Evolutionary conservation across 305 asterid species (phyloP), one percentile per base, ranked within the genome.

Genomic region (Rubia tinctorum): DNA sequence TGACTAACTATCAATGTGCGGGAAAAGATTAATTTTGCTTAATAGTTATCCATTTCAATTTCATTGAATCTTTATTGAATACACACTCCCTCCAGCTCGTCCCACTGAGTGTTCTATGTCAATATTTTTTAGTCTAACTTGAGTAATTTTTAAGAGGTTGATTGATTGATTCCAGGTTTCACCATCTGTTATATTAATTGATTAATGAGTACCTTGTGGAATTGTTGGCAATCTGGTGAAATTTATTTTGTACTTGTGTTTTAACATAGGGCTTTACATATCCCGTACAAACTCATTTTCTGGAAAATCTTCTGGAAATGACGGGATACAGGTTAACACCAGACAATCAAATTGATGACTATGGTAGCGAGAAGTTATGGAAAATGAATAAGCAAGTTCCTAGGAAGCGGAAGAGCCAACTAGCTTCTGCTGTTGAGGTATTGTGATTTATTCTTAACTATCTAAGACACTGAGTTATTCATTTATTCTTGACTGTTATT

Each of bases 381-480:
- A 94, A 89, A 82, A 87, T 91, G 91, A 90, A 78, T 82, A 94
- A 89, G 84, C 95, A 89, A 82, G 80, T 86, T 64, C 87, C 95
- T 49, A 88, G 89, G 84, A 95, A 95, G 89, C 91, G 94, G 82
- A 92, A 92, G 79, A 95, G 96, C 82, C 97, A 86, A 84, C 83
- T 95, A 77, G 97, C 88, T 80, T 87, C 89, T 73, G 95, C 98
- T 58, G 94, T 95, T 73, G 95, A 94, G 99, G 99, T 94, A 80
- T 74, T 80, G 40, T 59, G 68, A 66, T 67, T 42, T 39, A 22
- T 39, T 12, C 18, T 65, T 22, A 18, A 75, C 58, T 73, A 43
- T 45, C 22, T 62, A 27, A 37, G 34, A 22, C 70, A 47, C 56
- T 66, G 45, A 72, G 75, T 43, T 60, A 59, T 75, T 72, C 74